Conservation (phyloP, 345 rosid species). For the Eucalyptus regnans region DNA sequence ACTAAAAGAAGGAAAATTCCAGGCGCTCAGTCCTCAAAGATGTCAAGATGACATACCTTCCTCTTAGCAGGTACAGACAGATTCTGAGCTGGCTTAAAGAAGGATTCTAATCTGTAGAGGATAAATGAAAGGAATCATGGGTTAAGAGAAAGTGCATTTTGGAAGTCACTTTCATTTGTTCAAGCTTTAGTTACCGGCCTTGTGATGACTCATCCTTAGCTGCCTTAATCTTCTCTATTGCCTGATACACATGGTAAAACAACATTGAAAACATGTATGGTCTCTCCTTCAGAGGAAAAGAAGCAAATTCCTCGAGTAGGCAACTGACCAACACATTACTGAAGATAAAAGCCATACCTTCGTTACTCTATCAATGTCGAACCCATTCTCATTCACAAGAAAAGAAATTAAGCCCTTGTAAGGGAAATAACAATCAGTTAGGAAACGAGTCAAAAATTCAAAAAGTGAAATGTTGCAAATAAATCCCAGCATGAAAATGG, state of each 20-base stretch:
- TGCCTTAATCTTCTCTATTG: constrained; percentile 76
- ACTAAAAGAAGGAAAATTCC: not conserved
- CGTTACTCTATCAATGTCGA: constrained; percentile 68
- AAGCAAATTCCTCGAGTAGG: not conserved
- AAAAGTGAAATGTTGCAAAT: not conserved
- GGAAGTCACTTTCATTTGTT: not conserved
- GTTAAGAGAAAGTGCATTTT: not conserved
- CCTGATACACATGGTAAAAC: constrained; percentile 23
- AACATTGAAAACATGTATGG: not conserved
- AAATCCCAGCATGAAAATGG: not conserved
- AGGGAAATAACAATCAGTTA: not conserved
- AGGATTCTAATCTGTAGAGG: constrained; percentile 55
- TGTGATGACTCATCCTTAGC: constrained; percentile 87
- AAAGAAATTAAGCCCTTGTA: constrained; percentile 14
- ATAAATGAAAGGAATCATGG: not conserved
- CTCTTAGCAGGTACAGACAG: constrained; percentile 45
- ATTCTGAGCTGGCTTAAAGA: constrained; percentile 59
- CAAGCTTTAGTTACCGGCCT: constrained; percentile 38
- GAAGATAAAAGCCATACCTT: constrained; percentile 31
- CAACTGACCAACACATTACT: not conserved
- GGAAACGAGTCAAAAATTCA: not conserved
- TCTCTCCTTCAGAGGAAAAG: not conserved
- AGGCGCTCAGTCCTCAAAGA: not conserved
- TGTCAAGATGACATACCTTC: constrained; percentile 39
- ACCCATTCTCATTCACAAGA: constrained; percentile 90